These are phyloP conservation scores for Plectosphaerella plurivora DNA, from an alignment of 2,329 filamentous ascomycete genomes.

Conservation along the genomic window DNA sequence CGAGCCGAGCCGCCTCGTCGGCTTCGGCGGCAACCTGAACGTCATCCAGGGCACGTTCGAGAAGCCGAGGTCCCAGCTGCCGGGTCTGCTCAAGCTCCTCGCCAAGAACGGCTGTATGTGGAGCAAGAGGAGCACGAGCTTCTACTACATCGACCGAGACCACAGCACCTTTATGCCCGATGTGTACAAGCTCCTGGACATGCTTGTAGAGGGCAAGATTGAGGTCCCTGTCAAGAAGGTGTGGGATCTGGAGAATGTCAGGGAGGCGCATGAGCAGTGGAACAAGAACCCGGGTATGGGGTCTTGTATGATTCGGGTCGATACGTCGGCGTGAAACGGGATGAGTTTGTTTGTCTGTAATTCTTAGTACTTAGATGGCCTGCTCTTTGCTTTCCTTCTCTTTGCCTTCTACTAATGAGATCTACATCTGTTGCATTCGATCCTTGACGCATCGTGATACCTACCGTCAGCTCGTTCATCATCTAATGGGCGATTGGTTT, in stretches of 20 bases:
- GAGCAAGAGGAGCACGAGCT: constrained; percentile 20
- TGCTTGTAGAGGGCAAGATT: constrained; percentile 24
- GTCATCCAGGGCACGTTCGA: constrained; percentile 15
- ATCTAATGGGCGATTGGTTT: too few species aligned
- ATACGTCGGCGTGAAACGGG: too few species aligned
- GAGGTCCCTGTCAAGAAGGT: constrained; percentile 28
- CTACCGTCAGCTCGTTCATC: too few species aligned
- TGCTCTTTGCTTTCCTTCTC: too few species aligned
- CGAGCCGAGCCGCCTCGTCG: constrained; percentile 28
- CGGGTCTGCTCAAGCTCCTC: constrained; percentile 25
- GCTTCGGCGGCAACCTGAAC: constrained; percentile 28
- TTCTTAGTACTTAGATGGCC: too few species aligned
- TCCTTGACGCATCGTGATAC: too few species aligned
- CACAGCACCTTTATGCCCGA: constrained; percentile 22
- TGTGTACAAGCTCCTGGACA: constrained; percentile 20
- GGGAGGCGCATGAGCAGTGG: constrained; percentile 30
- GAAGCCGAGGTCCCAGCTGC: constrained; percentile 25
- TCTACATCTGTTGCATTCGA: too few species aligned
- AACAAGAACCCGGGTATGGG: constrained; percentile 8
- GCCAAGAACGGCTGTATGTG: constrained; percentile 9
- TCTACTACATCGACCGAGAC: constrained; percentile 29
- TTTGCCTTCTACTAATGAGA: too few species aligned
- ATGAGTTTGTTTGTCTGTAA: too few species aligned
- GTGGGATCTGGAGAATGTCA: constrained; percentile 33
- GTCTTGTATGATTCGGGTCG: constrained; percentile 20